These are phyloP conservation scores for Tylopilus orsonianus DNA, from an alignment of 1,284 basidiomycete species.

Conservation along the genomic window DNA sequence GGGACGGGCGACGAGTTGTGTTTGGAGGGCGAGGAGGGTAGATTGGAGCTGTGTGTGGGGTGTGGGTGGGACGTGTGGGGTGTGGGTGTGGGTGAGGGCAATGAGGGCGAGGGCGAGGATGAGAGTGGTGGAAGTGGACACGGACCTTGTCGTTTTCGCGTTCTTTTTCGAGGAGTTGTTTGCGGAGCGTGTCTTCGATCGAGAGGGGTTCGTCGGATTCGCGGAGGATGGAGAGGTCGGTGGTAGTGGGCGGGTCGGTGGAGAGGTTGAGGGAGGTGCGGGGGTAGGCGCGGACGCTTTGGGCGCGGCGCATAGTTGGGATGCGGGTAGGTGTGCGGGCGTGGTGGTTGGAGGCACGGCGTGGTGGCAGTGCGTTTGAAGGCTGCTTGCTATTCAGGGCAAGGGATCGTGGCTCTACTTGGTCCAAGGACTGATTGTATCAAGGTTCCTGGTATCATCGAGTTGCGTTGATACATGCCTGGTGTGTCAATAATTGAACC, in stretches of 20 bases:
- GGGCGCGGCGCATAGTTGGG: conserved; percentile 49
- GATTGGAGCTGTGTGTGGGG: conserved; percentile 47
- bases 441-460: too few relatives aligned
- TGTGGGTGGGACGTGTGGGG: neutral
- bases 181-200: conserved; percentile 56
- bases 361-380: too few relatives aligned
- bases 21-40: conserved; percentile 59
- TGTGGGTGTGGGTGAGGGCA: neutral
- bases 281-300: conserved; percentile 54
- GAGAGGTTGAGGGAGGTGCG: conserved; percentile 47
- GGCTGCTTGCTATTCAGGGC: too few relatives aligned
- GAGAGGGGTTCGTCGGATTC: conserved; percentile 55
- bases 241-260: conserved; percentile 41
- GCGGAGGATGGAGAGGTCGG: conserved; percentile 61
- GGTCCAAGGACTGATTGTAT: too few relatives aligned
- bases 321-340: too few relatives aligned
- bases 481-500: too few relatives aligned
- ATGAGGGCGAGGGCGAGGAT: neutral
- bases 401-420: too few relatives aligned
- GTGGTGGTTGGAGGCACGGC: too few relatives aligned
- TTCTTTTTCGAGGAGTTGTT: conserved; percentile 67
- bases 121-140: neutral
- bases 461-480: too few relatives aligned
- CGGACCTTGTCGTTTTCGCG: conserved; percentile 67
- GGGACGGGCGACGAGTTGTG: conserved; percentile 62